A percentile compares a stretch with the other conserved stretches of the same genome.
These are phyloP conservation scores for Narthecium ossifragum DNA, from an alignment of 106 monocot species.

Conservation along the genomic window DNA sequence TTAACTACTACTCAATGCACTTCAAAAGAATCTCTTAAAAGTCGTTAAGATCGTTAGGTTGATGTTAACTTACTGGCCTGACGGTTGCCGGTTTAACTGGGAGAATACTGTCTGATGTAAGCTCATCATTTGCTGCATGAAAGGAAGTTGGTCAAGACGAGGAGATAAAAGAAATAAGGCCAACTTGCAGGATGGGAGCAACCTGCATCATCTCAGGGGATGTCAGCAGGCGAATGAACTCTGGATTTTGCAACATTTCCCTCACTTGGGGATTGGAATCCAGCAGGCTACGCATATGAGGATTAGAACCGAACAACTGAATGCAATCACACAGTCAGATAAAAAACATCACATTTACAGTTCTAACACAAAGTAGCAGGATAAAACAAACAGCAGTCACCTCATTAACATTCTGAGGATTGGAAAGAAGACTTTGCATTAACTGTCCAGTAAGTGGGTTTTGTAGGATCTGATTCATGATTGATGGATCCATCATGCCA, in stretches of 20 bases:
- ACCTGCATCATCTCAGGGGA: constrained; percentile 88
- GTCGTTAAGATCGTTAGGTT: too few relatives aligned
- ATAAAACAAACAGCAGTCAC: constrained; percentile 20
- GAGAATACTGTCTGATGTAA: constrained; percentile 55
- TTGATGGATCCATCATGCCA: constrained; percentile 46
- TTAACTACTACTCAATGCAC: too few relatives aligned
- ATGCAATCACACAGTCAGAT: background rate
- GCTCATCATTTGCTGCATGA: constrained; percentile 56
- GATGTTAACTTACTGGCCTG: constrained; percentile 47
- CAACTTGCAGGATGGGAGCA: background rate
- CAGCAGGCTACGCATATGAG: constrained; percentile 54
- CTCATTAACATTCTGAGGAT: constrained; percentile 88
- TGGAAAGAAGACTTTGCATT: constrained; percentile 75
- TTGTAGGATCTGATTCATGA: constrained; percentile 60
- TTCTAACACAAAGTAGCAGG: background rate
- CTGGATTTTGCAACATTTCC: constrained; percentile 81
- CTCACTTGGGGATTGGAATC: constrained; percentile 66
- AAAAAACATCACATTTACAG: background rate
- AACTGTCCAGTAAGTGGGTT: constrained; percentile 75
- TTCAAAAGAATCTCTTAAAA: too few relatives aligned
- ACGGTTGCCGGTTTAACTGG: constrained; percentile 36
- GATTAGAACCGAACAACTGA: constrained; percentile 51
- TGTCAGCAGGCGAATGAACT: constrained; percentile 68
- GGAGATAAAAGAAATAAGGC: background rate
- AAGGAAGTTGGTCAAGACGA: constrained; percentile 8